Conservation (phyloP, 164 flowering plant species). For the Magnolia kwangsiensis region DNA sequence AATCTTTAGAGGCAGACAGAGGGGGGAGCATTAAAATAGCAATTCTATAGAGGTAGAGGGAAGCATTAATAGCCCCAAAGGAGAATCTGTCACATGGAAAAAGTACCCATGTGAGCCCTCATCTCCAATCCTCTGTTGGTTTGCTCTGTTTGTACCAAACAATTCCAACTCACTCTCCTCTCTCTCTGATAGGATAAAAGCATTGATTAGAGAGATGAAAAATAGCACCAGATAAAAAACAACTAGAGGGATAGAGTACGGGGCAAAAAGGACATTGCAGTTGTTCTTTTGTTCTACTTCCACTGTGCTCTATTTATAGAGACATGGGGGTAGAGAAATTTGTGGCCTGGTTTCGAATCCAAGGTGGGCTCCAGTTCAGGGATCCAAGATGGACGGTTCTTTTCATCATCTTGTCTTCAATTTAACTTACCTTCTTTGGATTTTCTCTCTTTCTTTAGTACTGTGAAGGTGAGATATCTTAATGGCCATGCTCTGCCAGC, state of each 20-base stretch:
- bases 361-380: neutral
- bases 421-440: neutral
- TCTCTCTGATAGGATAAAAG: neutral
- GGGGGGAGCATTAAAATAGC: neutral
- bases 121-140: slow-evolving; percentile 21
- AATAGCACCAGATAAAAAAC: neutral
- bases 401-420: neutral
- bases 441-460: neutral
- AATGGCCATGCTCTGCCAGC: neutral
- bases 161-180: slow-evolving; percentile 8
- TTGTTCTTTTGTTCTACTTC: neutral
- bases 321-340: slow-evolving; percentile 11
- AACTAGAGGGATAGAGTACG: neutral
- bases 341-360: slow-evolving; percentile 6
- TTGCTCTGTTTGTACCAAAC: slow-evolving; percentile 26
- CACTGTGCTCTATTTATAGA: slow-evolving; percentile 12
- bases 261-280: neutral
- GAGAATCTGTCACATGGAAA: slow-evolving; percentile 28
- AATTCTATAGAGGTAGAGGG: slow-evolving; percentile 16
- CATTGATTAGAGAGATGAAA: neutral
- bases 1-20: neutral
- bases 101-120: slow-evolving; percentile 32
- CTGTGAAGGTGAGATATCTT: neutral
- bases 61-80: slow-evolving; percentile 21
- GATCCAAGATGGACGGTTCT: neutral